Evolutionary conservation across 1,284 basidiomycete species (phyloP), one percentile per base, ranked within the genome.

Genomic region (Apiotrichum sp.): DNA sequence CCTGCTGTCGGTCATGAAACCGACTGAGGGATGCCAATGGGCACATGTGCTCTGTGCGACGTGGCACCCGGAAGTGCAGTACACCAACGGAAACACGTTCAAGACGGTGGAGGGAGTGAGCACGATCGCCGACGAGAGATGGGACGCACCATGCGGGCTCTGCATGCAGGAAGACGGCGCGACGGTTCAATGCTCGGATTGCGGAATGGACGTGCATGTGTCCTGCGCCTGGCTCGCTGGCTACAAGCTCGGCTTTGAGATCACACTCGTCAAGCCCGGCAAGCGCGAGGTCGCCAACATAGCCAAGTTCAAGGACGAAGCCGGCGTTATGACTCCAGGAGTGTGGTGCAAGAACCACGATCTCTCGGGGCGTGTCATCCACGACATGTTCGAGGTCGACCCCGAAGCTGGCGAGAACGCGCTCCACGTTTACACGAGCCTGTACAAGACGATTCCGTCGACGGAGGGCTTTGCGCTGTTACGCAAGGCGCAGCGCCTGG

Each of bases 21-120:
- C 89, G 4, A 97, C 93, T 0, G 95, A 98, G 77, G 88, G 89
- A 32, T 87, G 88, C 73, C 88, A 89, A 59, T 97, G 92, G 90
- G 86, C 86, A 1, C 95, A 98, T 71, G 79, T 93, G 22, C 74
- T 97, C 1, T 98, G 95, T 76, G 84, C 93, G 1, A 83, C 89
- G 1, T 98, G 92, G 77, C 84, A 86, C 35, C 86, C 87, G 3
- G 93, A 96, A 67, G 78, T 93, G 6, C 80, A 79, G 16, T 95
- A 87, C 73, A 86, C 87, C 29, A 86, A 93, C 71, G 81, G 87
- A 0, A 67, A 77, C 10, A 81, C 82, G 46, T 78, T 95, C 52
- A 84, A 86, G 49, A 76, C 85, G 11, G 88, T 91, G 11, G 95
- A 98, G 75, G 91, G 90, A n/a, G 82, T 93, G 50, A 89, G 86